Base-by-base conservation (phyloP, 2,329 filamentous ascomycete genomes). In the Coniochaeta hoffmannii region DNA sequence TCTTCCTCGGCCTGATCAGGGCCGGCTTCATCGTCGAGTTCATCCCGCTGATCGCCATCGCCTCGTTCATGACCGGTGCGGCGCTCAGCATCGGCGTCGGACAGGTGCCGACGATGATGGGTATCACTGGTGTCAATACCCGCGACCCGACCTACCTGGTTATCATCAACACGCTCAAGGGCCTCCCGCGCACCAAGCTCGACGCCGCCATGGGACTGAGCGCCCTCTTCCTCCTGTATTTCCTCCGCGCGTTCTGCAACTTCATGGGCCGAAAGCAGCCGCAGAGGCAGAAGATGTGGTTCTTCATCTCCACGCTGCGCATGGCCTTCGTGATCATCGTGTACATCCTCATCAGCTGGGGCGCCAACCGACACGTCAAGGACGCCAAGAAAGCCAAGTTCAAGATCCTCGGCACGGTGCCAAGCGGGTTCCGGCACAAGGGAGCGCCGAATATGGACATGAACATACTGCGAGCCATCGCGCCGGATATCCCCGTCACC, bases 311-410 rank as follows among this genome's bases (percentile, higher is more conserved):
- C n/a, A 91, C 89, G 0, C 74, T 92, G 7, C 81, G 89, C 11
- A 85, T 89, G 28, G 87, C 83, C 0, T 89, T 92, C 63, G 83
- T 89, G 55, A 88, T 92, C 31, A 71, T 96, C 41, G 75, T 96
- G 6, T 97, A 93, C 72, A 96, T 91, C 35, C 76, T 95, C 70
- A 86, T 97, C 66, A 92, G 90, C 69, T 96, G 85, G 74, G 76
- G 92, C 24, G 83, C 85, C 61, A 96, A 97, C 69, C 79, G 84
- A 62, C 69, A 88, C 60, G 81, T 80, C 58, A 36, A 36, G 3
- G 41, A 63, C 5, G 17, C 79, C 72, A 52, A 68, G 77, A 8
- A 70, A 86, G 17, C 86, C 86, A 72, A 78, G 5, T 92, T 96
- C 73, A 80, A 76, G 57, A 85, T 96, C 53, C 74, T 97, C 1